Evolutionary conservation across 148 eudicot species (phyloP).

Genomic region (Chenopodium suecicum): DNA sequence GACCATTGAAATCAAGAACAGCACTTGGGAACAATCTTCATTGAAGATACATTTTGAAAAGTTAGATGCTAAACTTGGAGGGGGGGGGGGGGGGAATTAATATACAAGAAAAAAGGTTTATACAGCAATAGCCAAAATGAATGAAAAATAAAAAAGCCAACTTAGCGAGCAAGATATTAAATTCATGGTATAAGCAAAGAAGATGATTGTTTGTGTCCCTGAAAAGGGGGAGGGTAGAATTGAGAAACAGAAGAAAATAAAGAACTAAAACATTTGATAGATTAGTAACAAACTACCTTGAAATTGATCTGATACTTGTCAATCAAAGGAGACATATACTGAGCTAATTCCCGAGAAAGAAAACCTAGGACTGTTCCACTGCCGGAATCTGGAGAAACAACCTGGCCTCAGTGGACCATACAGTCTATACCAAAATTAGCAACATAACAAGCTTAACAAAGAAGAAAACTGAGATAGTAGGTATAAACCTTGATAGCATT

Average conservation of each 20-base stretch:
- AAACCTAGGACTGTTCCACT: slow-evolving; percentile 53
- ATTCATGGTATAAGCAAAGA: background rate
- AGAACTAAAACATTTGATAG: background rate
- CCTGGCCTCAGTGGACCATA: slow-evolving; percentile 47
- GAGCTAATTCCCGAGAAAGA: slow-evolving; percentile 74
- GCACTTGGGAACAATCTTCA: background rate
- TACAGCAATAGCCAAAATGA: background rate
- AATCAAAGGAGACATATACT: slow-evolving; percentile 66
- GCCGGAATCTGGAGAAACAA: slow-evolving; percentile 52
- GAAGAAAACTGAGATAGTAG: slow-evolving; percentile 17
- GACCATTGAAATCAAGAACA: background rate
- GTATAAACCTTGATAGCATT: slow-evolving; percentile 79
- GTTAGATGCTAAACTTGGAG: background rate
- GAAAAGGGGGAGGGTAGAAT: background rate
- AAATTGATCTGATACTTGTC: slow-evolving; percentile 57
- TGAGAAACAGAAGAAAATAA: background rate
- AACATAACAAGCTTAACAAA: background rate
- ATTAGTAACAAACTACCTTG: slow-evolving; percentile 45
- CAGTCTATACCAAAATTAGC: slow-evolving; percentile 16
- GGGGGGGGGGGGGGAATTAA: no score
- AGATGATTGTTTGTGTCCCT: background rate
- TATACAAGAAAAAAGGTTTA: background rate
- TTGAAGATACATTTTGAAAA: background rate
- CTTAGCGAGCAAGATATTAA: background rate
- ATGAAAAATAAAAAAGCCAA: background rate